These are phyloP conservation scores for Carallia pectinifolia DNA, from an alignment of 345 rosid genomes.

Conservation along the genomic window DNA sequence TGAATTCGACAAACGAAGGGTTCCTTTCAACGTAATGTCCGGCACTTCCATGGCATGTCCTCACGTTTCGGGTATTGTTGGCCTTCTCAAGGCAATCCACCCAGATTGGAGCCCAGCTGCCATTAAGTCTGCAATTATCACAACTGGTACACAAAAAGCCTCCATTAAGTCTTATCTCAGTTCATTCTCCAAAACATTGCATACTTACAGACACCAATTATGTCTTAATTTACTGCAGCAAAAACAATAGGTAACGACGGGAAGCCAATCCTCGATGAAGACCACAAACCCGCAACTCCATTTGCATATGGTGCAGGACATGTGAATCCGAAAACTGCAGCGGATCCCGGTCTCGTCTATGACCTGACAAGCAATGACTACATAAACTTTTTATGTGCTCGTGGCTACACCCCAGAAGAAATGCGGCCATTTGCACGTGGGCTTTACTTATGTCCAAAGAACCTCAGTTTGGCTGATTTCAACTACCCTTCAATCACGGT, in stretches of 20 bases:
- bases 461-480: constrained; percentile 23
- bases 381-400: constrained; percentile 42
- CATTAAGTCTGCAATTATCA: constrained; percentile 47
- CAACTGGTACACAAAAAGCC: constrained; percentile 29
- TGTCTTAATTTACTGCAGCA: neutral
- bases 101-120: constrained; percentile 50
- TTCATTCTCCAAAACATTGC: no score
- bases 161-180: no score
- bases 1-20: neutral
- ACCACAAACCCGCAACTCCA: constrained; percentile 10
- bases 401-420: constrained; percentile 27
- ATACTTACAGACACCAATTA: neutral
- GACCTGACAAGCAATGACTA: constrained; percentile 31
- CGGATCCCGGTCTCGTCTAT: constrained; percentile 59
- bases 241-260: constrained; percentile 5
- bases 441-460: constrained; percentile 30
- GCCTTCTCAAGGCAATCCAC: constrained; percentile 39
- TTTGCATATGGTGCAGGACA: constrained; percentile 49
- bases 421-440: constrained; percentile 12
- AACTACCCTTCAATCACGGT: constrained; percentile 60
- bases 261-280: constrained; percentile 7
- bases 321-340: constrained; percentile 31
- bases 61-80: constrained; percentile 37
- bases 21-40: constrained; percentile 15
- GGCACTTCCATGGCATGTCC: constrained; percentile 51